Percentiles rank a stretch among this genome's conserved stretches.
Evolutionary conservation across 148 eudicot species (phyloP).

Genomic region (Rhododendron molle): DNA sequence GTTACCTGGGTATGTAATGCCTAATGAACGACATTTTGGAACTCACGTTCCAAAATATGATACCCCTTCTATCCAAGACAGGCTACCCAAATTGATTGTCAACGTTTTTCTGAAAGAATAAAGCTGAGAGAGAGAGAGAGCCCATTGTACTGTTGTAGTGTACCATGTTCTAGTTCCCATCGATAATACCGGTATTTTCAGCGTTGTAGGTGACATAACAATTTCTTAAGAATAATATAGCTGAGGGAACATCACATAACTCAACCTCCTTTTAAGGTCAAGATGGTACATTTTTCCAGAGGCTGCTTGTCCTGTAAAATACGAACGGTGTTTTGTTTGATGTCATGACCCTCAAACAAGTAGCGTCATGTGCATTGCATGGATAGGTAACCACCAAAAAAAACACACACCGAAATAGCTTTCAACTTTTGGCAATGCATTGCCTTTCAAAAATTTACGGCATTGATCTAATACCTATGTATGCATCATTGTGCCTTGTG

Average conservation of each 20-base stretch:
- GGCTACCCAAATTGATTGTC: background rate
- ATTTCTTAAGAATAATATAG: background rate
- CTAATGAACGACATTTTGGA: background rate
- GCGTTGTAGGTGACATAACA: background rate
- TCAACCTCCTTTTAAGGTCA: background rate
- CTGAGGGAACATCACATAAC: background rate
- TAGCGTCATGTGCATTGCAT: background rate
- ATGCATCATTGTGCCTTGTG: background rate
- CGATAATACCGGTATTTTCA: background rate
- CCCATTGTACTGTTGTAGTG: background rate
- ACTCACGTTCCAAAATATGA: background rate
- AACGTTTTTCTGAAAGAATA: no score
- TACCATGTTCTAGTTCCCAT: background rate
- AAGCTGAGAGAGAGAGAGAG: no score
- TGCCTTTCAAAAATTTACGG: background rate
- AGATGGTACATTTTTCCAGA: background rate
- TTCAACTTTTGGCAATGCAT: background rate
- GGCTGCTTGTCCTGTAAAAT: background rate
- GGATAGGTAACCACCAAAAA: background rate
- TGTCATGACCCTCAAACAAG: background rate
- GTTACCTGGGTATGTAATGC: background rate
- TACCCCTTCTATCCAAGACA: background rate
- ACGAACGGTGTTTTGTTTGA: background rate
- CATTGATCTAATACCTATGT: background rate
- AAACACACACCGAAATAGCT: background rate